Percentiles rank a stretch among this genome's conserved stretches.
These are phyloP conservation scores for Mucor mucedo DNA, from an alignment of 371 early-diverging fungal species.

Conservation along the genomic window DNA sequence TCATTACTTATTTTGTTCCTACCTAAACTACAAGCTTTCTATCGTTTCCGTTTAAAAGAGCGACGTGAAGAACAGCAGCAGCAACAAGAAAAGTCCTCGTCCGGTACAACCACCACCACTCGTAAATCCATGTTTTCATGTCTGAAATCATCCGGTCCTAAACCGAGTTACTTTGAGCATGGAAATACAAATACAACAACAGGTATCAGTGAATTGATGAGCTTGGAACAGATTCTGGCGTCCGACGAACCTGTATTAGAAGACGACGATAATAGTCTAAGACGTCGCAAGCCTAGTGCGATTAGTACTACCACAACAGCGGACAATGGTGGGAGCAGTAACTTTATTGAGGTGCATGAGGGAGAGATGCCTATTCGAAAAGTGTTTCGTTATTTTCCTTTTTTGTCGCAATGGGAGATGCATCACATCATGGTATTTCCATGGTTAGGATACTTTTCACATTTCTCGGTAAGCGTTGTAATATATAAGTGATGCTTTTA, in stretches of 20 bases:
- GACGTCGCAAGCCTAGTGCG: slow-evolving; percentile 17
- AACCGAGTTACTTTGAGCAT: slow-evolving; percentile 4
- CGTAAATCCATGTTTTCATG: slow-evolving; percentile 21
- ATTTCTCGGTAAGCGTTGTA: slow-evolving; percentile 46
- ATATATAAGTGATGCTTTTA: not conserved
- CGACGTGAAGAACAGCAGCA: slow-evolving; percentile 5
- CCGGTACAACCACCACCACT: too few species aligned
- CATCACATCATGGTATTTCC: slow-evolving; percentile 63
- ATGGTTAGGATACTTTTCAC: slow-evolving; percentile 57
- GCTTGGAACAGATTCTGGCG: slow-evolving; percentile 37
- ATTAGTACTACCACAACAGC: slow-evolving; percentile 12
- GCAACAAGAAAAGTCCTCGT: slow-evolving; percentile 7
- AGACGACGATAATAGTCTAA: slow-evolving; percentile 7
- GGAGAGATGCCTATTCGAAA: slow-evolving; percentile 60
- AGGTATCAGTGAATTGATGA: slow-evolving; percentile 30
- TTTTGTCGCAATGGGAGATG: slow-evolving; percentile 65
- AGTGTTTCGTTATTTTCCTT: slow-evolving; percentile 59
- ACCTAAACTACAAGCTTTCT: slow-evolving; percentile 58
- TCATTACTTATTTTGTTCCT: slow-evolving; percentile 59
- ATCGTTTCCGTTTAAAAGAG: slow-evolving; percentile 26
- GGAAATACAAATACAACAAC: not conserved
- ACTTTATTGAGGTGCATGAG: slow-evolving; percentile 45
- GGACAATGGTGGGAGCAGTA: slow-evolving; percentile 5
- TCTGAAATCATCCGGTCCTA: slow-evolving; percentile 2
- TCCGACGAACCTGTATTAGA: slow-evolving; percentile 33